Conservation (phyloP, 1,139 yeast species). For the Suhomyces coccinellae region DNA sequence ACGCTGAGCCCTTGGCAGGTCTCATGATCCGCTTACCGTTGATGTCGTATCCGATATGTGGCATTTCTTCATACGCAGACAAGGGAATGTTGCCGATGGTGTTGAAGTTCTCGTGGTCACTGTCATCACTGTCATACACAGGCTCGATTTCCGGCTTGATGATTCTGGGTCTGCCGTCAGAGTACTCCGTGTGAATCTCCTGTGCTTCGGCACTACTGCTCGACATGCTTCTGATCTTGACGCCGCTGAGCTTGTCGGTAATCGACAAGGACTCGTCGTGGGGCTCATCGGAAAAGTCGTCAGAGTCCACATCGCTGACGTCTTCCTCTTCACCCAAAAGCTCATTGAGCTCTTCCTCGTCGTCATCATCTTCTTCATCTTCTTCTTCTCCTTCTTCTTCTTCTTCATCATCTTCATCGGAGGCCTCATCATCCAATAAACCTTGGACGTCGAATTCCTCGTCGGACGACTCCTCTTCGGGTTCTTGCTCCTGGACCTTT, state of each 20-base stretch:
- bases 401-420: constrained; percentile 18
- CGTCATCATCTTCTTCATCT: constrained; percentile 41
- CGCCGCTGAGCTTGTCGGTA: constrained; percentile 55
- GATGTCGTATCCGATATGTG: constrained; percentile 95
- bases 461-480: constrained; percentile 21
- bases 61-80: constrained; percentile 94
- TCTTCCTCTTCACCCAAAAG: constrained; percentile 55
- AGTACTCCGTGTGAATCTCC: constrained; percentile 51
- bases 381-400: constrained; percentile 28
- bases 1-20: constrained; percentile 95
- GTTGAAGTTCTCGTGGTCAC: constrained; percentile 80
- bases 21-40: constrained; percentile 98
- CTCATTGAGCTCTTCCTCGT: constrained; percentile 62
- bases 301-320: constrained; percentile 36
- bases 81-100: constrained; percentile 93
- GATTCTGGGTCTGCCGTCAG: constrained; percentile 79
- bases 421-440: constrained; percentile 23
- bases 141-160: constrained; percentile 91
- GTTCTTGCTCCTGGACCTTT: constrained; percentile 19
- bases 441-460: constrained; percentile 34
- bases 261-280: constrained; percentile 49
- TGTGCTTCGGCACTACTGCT: constrained; percentile 31
- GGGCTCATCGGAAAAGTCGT: constrained; percentile 52
- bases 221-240: constrained; percentile 52
- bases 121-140: constrained; percentile 88